Percentiles rank a stretch among this genome's conserved stretches.
These are phyloP conservation scores for Aspergillus neotritici DNA, from an alignment of 2,329 filamentous ascomycete species.

Conservation along the genomic window DNA sequence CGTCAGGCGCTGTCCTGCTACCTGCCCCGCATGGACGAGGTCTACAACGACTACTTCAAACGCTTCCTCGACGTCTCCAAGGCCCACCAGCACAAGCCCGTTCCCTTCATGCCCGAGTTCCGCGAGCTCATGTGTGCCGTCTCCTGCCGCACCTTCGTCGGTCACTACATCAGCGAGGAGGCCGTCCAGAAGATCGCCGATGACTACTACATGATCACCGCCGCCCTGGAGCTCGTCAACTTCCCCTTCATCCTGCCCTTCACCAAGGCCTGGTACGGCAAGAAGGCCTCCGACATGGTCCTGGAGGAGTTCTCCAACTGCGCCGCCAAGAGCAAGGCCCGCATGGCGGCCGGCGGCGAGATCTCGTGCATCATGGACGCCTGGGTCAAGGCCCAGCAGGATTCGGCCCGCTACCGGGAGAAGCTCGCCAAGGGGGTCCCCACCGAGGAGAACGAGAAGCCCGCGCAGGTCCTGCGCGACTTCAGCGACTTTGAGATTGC, in stretches of 20 bases:
- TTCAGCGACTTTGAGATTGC: conserved; percentile 89
- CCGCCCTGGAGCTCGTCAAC: conserved; percentile 93
- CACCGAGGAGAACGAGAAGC: conserved; percentile 70
- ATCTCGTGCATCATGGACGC: conserved; percentile 91
- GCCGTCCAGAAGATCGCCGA: conserved; percentile 90
- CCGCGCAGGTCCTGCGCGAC: conserved; percentile 71
- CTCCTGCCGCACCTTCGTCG: conserved; percentile 93
- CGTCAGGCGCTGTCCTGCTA: conserved; percentile 81
- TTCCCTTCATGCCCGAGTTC: conserved; percentile 86
- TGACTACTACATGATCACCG: conserved; percentile 95
- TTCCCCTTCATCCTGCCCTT: conserved; percentile 94
- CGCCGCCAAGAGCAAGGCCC: conserved; percentile 85
- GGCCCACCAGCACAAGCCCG: conserved; percentile 64
- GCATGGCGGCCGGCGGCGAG: conserved; percentile 82
- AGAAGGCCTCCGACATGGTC: conserved; percentile 91
- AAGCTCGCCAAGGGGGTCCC: conserved; percentile 66
- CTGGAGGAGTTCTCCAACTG: conserved; percentile 84
- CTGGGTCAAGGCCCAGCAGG: conserved; percentile 84
- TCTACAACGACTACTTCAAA: conserved; percentile 82
- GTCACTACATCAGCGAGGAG: conserved; percentile 87
- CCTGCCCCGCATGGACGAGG: conserved; percentile 84
- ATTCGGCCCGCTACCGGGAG: conserved; percentile 75
- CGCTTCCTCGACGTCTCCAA: conserved; percentile 71
- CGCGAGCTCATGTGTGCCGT: conserved; percentile 93
- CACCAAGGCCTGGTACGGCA: conserved; percentile 95